Base-by-base conservation (phyloP, 306 rosid species). In the Medicago truncatula region DNA sequence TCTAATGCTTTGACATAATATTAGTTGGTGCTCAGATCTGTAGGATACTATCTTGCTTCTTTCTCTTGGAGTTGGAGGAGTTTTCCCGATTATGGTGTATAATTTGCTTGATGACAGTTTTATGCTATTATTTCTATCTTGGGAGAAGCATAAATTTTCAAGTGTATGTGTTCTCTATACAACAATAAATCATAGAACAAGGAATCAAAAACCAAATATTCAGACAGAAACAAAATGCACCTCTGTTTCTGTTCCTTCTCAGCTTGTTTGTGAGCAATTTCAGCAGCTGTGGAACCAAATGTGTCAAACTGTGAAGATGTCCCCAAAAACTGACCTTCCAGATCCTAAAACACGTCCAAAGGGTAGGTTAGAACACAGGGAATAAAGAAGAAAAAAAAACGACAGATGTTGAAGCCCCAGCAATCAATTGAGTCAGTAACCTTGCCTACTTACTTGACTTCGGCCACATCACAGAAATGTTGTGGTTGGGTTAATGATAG, bases 231-330 rank as follows among this genome's bases (percentile, higher is more conserved):
- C 44, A 68, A 71, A 59, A 66, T 18, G 76, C 17, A 95, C 99
- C 99, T 92, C 75, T 89, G 89, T 46, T 90, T 88, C 67, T 92
- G 97, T 56, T 92, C 99, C 89, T 90, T 88, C 85, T 92, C 96
- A 58, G 91, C 96, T 82, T 95, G 92, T 85, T 92, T 89, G 57
- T 85, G 96, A 80, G 96, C 97, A 77, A 86, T 66, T 83, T 95
- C 98, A 71, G 88, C 87, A 52, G 96, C 92, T 28, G 99, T 90
- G 64, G 76, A 85, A 76, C 99, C 99, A 82, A 92, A 95, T 46
- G 99, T 92, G 78, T 95, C 99, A 79, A 95, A 95, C 91, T 92
- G 92, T 4, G 87, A 78, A 15, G 99, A 88, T 8, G 96, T 92
- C 79, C 93, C 93, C 83, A 95, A 73, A 73, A 88, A 81, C 75